Base-by-base conservation (phyloP, 306 rosid genomes). In the Elaeagnus macrophylla region DNA sequence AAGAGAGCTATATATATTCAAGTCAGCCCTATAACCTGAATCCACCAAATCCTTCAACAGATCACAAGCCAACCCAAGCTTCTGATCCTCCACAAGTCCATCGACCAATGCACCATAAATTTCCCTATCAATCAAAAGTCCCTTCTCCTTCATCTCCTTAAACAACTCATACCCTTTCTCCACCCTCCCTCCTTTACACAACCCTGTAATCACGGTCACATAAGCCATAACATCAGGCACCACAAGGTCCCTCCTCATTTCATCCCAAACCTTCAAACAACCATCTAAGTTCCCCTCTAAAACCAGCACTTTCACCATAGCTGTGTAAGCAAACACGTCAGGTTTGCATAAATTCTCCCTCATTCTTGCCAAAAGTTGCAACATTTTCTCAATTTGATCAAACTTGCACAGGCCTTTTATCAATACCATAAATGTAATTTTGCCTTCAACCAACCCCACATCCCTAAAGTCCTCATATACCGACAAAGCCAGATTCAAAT, bases 281-380 rank as follows among this genome's bases (percentile, higher is more conserved):
- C 77, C 86, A 8, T 90, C 88, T 46, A 83, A 67, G 56, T 77
- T 64, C n/a, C 81, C 94, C 69, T 47, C 70, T 0, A 58, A 48
- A 59, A 79, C 67, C 73, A 90, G 55, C 66, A 80, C 74, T 74
- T 41, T 38, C 15, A 86, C 65, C 91, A 86, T 68, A 0, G 86
- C 88, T 0, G 91, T 90, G 48, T 81, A 86, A 0, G 91, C 97
- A 65, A 90, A 86, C 52, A 86, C 86, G 52, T 90, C 95, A 4
- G 91, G 83, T 67, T 60, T 83, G 73, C 95, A 90, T 77, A 83
- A 57, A 7, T 71, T 79, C 37, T 35, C 67, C 70, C 95, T 76
- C 97, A 86, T 86, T 37, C 64, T 67, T 7, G 65, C 69, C 78
- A 86, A 66, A 67, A 81, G 45, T 73, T 66, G 71, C 18, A 83